Evolutionary conservation across 768 basidiomycete genomes (phyloP).

Genomic region (Leccinum rimulosum): DNA sequence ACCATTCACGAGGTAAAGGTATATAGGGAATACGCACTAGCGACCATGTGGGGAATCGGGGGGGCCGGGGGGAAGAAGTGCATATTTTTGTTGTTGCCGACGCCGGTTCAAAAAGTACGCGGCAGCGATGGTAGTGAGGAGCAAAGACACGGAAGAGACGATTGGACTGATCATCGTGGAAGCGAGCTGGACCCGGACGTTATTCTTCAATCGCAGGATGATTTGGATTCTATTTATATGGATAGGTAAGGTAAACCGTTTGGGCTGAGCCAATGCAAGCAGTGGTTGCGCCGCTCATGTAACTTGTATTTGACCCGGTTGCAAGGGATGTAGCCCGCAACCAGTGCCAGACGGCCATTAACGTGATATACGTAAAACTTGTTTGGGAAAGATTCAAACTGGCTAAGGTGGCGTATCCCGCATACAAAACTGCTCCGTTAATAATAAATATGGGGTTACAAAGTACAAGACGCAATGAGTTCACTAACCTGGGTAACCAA

Average conservation of each 20-base stretch:
- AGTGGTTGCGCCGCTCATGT: background rate
- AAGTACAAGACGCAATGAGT: too few relatives aligned
- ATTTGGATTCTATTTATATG: background rate
- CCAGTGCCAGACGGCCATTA: too few relatives aligned
- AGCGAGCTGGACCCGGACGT: too few relatives aligned
- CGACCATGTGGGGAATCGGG: conserved; percentile 19
- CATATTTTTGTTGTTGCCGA: conserved; percentile 6
- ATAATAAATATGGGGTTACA: too few relatives aligned
- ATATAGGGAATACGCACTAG: conserved; percentile 12
- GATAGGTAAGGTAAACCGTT: background rate
- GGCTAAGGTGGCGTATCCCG: too few relatives aligned
- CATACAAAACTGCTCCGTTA: too few relatives aligned
- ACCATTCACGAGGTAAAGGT: too few relatives aligned
- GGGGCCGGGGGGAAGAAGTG: conserved; percentile 20
- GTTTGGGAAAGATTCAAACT: too few relatives aligned
- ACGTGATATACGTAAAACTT: too few relatives aligned
- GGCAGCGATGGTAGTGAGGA: background rate
- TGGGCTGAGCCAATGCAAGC: background rate
- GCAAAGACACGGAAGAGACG: background rate
- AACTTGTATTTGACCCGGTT: background rate
- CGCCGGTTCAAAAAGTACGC: conserved; percentile 8
- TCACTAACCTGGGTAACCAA: too few relatives aligned
- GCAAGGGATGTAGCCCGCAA: too few relatives aligned
- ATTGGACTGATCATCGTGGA: background rate
- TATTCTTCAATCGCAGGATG: background rate